Percentiles rank a stretch among this genome's conserved stretches.
These are phyloP conservation scores for Penicillium manginii DNA, from an alignment of 495 filamentous ascomycete species.

Conservation along the genomic window DNA sequence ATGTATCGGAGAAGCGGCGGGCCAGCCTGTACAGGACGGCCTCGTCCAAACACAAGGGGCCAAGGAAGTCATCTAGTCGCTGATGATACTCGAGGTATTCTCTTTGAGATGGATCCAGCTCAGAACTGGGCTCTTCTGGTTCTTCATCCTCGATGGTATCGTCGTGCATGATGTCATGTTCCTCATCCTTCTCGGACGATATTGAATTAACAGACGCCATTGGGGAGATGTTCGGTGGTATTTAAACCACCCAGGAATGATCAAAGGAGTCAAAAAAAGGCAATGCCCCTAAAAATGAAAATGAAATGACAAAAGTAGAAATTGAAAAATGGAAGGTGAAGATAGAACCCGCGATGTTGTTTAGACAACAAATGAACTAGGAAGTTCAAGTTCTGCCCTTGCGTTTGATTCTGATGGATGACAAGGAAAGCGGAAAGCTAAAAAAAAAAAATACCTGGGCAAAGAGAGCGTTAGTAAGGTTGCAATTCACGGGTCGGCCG, in stretches of 20 bases:
- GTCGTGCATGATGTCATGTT: conserved; percentile 39
- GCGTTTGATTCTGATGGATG: background rate
- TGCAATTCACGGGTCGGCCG: conserved; percentile 15
- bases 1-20: conserved; percentile 62
- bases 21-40: conserved; percentile 62
- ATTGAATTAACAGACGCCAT: conserved; percentile 40
- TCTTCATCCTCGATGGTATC: conserved; percentile 47
- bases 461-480: conserved; percentile 22
- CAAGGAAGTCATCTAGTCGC: conserved; percentile 43
- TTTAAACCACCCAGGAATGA: conserved; percentile 1
- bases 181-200: conserved; percentile 38
- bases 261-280: background rate
- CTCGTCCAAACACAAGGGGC: conserved; percentile 45
- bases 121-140: conserved; percentile 37
- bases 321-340: background rate
- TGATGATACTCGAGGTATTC: conserved; percentile 38
- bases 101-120: conserved; percentile 36
- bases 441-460: conserved; percentile 7
- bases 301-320: conserved; percentile 2
- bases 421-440: conserved; percentile 3
- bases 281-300: background rate
- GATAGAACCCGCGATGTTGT: background rate
- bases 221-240: conserved; percentile 3
- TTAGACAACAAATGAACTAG: background rate
- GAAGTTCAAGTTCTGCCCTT: background rate